Base-by-base conservation (phyloP, 352 stramenopile species). In the Phytophthora megakarya region DNA sequence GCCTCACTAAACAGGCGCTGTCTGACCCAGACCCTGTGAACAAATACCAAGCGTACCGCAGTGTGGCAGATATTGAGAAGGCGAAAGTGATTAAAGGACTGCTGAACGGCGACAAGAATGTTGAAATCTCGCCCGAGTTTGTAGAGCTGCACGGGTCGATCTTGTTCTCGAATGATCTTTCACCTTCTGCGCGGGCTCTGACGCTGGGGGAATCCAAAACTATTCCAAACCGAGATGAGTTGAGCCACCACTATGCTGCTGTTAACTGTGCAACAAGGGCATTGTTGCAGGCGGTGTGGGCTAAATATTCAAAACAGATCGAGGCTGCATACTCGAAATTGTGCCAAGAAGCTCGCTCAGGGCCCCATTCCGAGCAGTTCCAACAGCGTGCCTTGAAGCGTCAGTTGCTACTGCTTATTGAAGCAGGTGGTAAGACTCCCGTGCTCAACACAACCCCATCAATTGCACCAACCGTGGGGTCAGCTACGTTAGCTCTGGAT, bases 21-120 rank as follows among this genome's bases (percentile, higher is more conserved):
- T 82, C 77, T 3, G 83, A 92, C 35, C 79, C 83, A 15, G 83
- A 90, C 60, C 74, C 83, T 55, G 81, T 90, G 8, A 92, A 92
- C 69, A 88, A 88, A 64, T 92, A 89, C 50, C 78, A 88, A 51
- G 83, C 80, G 3, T 92, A 90, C 65, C 81, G 83, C 48, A 80
- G 70, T 39, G 73, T 92, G n/a, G 80, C 81, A 18, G 80, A 92
- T 65, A 61, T 68, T 11, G 79, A 89, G 57, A 89, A 92, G 70
- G 80, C 80, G 16, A 81, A 79, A 78, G 70, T 89, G 37, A 88
- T 91, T 52, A 73, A 91, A 57, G 76, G 75, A 30, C 50, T 91
- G 23, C 53, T 86, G 19, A 80, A 72, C 43, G 69, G 64, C 48
- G 61, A 89, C 46, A 73, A 57, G 49, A 54, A 78, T 40, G 77